Percentiles rank a stretch among this genome's conserved stretches.
Evolutionary conservation across 2,329 filamentous ascomycete genomes (phyloP).

Genomic region (Ophiostoma novo-ulmi): DNA sequence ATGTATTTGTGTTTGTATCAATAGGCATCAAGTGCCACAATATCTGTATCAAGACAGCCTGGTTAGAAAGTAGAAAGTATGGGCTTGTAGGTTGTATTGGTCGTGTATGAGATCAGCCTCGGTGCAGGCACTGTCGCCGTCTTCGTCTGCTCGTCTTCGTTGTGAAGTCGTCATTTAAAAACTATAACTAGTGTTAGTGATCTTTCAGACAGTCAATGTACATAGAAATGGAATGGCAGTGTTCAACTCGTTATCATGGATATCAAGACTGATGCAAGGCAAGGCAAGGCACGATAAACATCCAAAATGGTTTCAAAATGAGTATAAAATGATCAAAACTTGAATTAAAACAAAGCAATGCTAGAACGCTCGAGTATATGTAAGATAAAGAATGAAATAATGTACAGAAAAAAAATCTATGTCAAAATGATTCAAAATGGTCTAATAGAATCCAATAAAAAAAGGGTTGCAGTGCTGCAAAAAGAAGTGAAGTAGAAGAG

Average conservation of each 20-base stretch:
- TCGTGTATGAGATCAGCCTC: neutral
- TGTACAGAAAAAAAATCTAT: neutral
- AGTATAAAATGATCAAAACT: too few relatives aligned
- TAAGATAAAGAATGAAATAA: neutral
- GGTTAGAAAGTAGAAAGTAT: neutral
- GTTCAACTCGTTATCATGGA: neutral
- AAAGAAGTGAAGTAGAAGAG: neutral
- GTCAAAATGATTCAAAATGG: neutral
- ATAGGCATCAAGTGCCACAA: neutral
- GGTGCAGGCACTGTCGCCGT: neutral
- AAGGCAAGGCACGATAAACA: neutral
- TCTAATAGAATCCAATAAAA: neutral
- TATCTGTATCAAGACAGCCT: neutral
- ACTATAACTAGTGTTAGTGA: neutral
- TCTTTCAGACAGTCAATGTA: neutral
- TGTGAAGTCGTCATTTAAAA: neutral
- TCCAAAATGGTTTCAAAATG: neutral
- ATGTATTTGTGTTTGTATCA: neutral
- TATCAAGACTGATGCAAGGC: neutral
- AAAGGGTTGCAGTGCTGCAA: neutral
- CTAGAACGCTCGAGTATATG: constrained; percentile 11
- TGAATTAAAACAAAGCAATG: constrained; percentile 4
- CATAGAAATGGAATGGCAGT: neutral
- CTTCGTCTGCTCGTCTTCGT: neutral
- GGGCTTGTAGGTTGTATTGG: neutral